Evolutionary conservation across 805 yeast genomes (phyloP).

Genomic region (Cyberlindnera misumaiensis): DNA sequence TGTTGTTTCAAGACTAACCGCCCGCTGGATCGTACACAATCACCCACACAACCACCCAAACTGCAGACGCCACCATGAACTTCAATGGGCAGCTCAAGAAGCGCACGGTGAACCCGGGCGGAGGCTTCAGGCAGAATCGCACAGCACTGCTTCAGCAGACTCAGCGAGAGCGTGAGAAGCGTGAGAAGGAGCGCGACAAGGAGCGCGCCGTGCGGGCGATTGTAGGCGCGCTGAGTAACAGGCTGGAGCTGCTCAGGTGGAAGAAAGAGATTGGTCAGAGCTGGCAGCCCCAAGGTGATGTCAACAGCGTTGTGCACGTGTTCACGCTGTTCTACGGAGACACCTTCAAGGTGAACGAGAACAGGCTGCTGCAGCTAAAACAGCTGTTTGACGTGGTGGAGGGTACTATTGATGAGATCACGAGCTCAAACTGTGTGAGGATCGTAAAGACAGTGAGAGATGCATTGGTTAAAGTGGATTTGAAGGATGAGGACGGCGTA

Average conservation of each 20-base stretch:
- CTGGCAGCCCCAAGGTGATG: conserved; percentile 15
- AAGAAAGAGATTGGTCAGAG: conserved; percentile 17
- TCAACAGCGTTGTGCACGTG: conserved; percentile 12
- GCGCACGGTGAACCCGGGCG: conserved; percentile 56
- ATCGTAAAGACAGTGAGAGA: conserved; percentile 6
- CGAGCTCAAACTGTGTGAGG: conserved; percentile 1
- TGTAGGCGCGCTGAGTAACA: conserved; percentile 42
- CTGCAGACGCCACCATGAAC: conserved; percentile 4
- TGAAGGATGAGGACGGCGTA: conserved; percentile 1
- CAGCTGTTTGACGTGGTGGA: conserved; percentile 3
- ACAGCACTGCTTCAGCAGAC: conserved; percentile 53
- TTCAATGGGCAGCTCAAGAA: conserved; percentile 62
- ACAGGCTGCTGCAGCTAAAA: conserved; percentile 5
- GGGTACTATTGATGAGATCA: neutral
- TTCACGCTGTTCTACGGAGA: conserved; percentile 27
- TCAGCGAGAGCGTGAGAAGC: conserved; percentile 53
- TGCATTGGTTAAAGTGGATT: conserved; percentile 4
- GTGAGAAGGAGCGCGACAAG: conserved; percentile 49
- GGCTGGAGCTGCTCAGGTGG: conserved; percentile 26
- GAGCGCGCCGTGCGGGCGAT: conserved; percentile 43
- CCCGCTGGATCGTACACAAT: no score
- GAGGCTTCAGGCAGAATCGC: conserved; percentile 27
- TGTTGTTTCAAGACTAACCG: no score
- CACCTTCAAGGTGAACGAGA: conserved; percentile 11
- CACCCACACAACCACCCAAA: no score